Base-by-base conservation (phyloP, 2,329 filamentous ascomycete species). In the Didymella arachidicola region DNA sequence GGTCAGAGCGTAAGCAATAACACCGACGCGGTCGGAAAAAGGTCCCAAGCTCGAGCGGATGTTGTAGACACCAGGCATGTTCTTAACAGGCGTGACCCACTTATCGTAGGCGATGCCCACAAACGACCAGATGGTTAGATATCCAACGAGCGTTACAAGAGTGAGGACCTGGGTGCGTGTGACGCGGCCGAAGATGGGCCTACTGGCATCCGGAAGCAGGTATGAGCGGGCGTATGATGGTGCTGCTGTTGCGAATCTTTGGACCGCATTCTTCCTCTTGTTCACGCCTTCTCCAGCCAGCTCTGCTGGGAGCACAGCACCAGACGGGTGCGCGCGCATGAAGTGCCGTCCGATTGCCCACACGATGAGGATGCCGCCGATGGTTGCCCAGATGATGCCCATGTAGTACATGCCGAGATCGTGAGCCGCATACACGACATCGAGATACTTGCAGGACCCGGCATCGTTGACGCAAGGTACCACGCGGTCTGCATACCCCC, bases 1-100 rank as follows among this genome's bases (percentile, higher is more conserved):
- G 0, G 89, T 92, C 10, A 93, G 81, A 0, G 89, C 90, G 66
- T 90, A 93, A 1, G 90, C 89, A 0, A 93, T 74, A 2, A 88
- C 82, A 7, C 90, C 90, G 3, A 92, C 72, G 16, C 90, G 85
- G 71, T 93, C 87, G 0, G 86, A 81, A 80, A 85, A 92, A 0
- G 87, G 86, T 0, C 89, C 89, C 0, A 93, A 78, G 4, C 84
- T 83, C 4, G 83, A 86, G 8, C 90, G 84, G 0, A 83, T 91
- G 72, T 89, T 91, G 77, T 84, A 82, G 0, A 87, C 71, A 29
- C 79, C 80, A 0, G 82, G 81, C 19, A 53, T 50, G 14, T 79
- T 79, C 70, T 86, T 86, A 50, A 91, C 83, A 0, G 90, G 90
- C 0, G 89, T 91, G 8, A 89, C 73, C 89, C 89, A 92, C 11